phyloP scores from a whole-genome alignment of 352 stramenopile species.

The Phytophthora chlamydospora region DNA sequence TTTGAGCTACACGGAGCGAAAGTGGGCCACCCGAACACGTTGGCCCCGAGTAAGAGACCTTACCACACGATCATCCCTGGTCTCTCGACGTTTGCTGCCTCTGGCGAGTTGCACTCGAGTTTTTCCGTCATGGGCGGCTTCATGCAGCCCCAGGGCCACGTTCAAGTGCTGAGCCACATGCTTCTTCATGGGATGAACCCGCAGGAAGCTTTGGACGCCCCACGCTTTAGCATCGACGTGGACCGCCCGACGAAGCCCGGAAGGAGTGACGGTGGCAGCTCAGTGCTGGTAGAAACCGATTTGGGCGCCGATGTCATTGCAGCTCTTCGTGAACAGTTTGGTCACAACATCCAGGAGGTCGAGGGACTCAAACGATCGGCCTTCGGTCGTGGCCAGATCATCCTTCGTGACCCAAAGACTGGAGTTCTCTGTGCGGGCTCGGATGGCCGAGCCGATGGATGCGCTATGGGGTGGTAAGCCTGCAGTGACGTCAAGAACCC shows the following conservation, averaged over 20 bases:
- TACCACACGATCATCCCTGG: slow-evolving; percentile 99
- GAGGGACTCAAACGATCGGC: slow-evolving; percentile 41
- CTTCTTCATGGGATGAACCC: slow-evolving; percentile 82
- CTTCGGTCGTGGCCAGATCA: slow-evolving; percentile 89
- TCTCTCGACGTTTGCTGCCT: slow-evolving; percentile 89
- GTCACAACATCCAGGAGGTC: slow-evolving; percentile 64
- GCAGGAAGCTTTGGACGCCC: slow-evolving; percentile 92
- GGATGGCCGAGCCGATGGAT: slow-evolving; percentile 94
- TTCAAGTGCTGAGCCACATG: slow-evolving; percentile 94
- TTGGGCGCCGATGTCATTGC: slow-evolving; percentile 69
- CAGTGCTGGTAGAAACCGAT: slow-evolving; percentile 88
- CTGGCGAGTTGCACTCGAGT: slow-evolving; percentile 91
- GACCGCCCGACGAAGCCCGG: slow-evolving; percentile 52
- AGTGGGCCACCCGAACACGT: slow-evolving; percentile 90
- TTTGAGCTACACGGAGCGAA: slow-evolving; percentile 84
- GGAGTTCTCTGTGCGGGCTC: slow-evolving; percentile 95
- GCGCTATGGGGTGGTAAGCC: slow-evolving; percentile 89
- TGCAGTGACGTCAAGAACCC: not conserved
- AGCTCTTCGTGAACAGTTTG: slow-evolving; percentile 70
- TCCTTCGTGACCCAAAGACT: slow-evolving; percentile 72
- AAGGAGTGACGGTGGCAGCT: slow-evolving; percentile 54
- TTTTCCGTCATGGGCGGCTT: slow-evolving; percentile 93
- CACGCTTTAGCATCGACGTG: slow-evolving; percentile 94
- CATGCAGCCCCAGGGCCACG: slow-evolving; percentile 98
- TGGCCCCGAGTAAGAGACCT: slow-evolving; percentile 92